phyloP scores from a whole-genome alignment of 352 stramenopile genomes.

The Elongisporangium prolatum region DNA sequence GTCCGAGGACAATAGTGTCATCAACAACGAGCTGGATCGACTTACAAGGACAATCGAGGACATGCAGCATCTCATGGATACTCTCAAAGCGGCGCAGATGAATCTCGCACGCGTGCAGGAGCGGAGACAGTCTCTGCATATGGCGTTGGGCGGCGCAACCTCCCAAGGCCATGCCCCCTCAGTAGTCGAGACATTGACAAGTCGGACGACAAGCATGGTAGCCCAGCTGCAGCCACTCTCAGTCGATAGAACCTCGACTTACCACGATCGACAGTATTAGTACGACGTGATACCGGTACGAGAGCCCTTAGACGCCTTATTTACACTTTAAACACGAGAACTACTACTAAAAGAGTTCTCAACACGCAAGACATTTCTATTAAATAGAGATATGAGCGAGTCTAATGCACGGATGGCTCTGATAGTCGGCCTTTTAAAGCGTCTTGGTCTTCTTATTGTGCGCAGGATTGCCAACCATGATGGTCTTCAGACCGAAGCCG shows the following conservation, averaged over 20 bases:
- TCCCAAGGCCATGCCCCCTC: background rate
- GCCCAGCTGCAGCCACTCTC: background rate
- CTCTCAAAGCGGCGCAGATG: constrained; percentile 26
- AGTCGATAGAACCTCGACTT: background rate
- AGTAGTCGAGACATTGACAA: background rate
- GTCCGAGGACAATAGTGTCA: constrained; percentile 31
- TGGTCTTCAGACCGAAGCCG: constrained; percentile 30
- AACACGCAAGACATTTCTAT: too few species aligned
- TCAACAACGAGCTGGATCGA: constrained; percentile 38
- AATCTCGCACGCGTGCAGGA: constrained; percentile 40
- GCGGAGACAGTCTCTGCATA: constrained; percentile 32
- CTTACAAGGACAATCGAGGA: background rate
- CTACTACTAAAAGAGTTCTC: too few species aligned
- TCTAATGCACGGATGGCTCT: background rate
- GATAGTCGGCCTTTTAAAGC: background rate
- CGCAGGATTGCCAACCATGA: constrained; percentile 15
- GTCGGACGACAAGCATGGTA: background rate
- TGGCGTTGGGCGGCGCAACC: constrained; percentile 15
- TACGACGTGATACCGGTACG: background rate
- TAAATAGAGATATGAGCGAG: too few species aligned
- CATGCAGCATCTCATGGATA: constrained; percentile 35
- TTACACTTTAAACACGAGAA: too few species aligned
- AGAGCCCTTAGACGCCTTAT: background rate
- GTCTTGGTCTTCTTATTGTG: constrained; percentile 16
- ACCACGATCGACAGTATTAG: background rate